Evolutionary conservation across 352 stramenopile genomes (phyloP).

Genomic region (Globisporangium ultimum): DNA sequence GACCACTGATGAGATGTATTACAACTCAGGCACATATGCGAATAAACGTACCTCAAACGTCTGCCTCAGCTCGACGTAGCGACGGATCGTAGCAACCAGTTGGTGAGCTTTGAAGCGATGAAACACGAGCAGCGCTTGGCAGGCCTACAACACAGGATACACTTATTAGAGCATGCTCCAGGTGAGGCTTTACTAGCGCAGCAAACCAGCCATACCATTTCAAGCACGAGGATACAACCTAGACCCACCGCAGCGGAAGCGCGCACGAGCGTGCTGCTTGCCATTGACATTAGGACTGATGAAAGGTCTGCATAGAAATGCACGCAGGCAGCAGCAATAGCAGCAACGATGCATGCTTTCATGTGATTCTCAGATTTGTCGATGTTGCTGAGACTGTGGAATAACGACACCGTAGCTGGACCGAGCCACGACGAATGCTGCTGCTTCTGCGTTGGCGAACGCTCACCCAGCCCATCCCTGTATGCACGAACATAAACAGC

Average conservation of each 20-base stretch:
- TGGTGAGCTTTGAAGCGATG: not conserved
- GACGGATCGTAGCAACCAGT: not conserved
- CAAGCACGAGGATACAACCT: not conserved
- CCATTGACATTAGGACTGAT: not conserved
- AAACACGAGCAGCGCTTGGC: conserved; percentile 6
- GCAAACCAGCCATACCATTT: conserved; percentile 6
- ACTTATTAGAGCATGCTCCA: not conserved
- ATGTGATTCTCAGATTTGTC: no score
- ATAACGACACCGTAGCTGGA: not conserved
- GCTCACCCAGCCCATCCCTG: conserved; percentile 8
- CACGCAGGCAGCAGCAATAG: not conserved
- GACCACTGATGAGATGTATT: not conserved
- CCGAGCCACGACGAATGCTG: conserved; percentile 1
- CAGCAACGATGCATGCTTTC: not conserved
- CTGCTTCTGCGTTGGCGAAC: not conserved
- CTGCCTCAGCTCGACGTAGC: not conserved
- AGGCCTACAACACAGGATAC: conserved; percentile 4
- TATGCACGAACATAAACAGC: not conserved
- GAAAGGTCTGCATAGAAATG: conserved; percentile 1
- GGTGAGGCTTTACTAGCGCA: not conserved
- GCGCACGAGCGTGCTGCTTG: not conserved
- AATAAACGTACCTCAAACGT: conserved; percentile 10
- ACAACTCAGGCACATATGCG: not conserved
- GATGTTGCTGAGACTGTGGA: not conserved
- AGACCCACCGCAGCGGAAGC: not conserved